Evolutionary conservation across 352 stramenopile species (phyloP), one percentile per base, ranked within the genome.

Genomic region (Chrysophaeum taylorii): DNA sequence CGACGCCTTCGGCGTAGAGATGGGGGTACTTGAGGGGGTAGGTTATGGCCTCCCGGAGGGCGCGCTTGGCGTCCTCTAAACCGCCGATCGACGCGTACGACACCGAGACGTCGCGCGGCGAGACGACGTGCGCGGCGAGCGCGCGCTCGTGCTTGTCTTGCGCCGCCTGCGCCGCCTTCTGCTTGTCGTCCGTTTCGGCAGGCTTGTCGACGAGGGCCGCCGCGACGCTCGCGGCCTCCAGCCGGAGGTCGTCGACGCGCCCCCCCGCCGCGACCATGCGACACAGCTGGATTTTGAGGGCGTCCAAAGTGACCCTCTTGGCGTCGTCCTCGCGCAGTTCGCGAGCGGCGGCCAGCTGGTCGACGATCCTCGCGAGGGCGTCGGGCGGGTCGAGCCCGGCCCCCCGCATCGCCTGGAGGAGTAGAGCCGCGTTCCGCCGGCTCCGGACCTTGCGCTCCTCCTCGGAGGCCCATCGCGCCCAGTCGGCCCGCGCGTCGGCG

Each of bases 81-180:
- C 86, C 86, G 31, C 88, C 88, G 76, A 95, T 92, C 79, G 89
- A 88, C 69, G 92, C 85, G 68, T 92, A 95, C 2, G 83, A 91
- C 23, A 93, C 87, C n/a, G 84, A 83, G 77, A 94, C 91, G 69
- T 93, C 85, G 72, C 86, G 79, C 15, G 86, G 83, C 7, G 70
- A 81, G 18, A 89, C 83, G 41, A 89, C 85, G 69, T 91, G 84
- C 27, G 77, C 78, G 23, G 88, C 75, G 0, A 92, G 75, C 21
- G 83, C 83, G 41, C 81, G 76, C 77, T 92, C 86, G 68, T 90
- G 84, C 69, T 91, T 90, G 72, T 91, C 84, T 16, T 57, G 37
- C 23, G 1, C 38, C 0, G 64, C 39, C 63, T 29, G 2, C 0
- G 27, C 29, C 0, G 2, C 12, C 18, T 57, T 25, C 9, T 27